Conservation (phyloP, 2,329 filamentous ascomycete genomes). For the Drechslera avenae region DNA sequence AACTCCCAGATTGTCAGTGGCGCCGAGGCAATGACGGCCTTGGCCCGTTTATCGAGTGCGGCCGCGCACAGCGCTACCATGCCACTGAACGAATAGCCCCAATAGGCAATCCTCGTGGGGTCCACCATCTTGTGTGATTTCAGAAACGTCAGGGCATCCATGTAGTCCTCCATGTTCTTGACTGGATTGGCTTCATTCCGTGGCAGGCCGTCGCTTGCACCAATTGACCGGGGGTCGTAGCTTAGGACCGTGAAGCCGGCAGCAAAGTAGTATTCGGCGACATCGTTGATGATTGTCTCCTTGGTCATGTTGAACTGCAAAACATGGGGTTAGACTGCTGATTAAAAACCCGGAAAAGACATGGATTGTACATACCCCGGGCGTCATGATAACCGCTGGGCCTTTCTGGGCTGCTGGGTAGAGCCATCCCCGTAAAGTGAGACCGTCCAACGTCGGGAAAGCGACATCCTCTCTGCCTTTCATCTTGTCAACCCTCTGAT, state of each 20-base stretch:
- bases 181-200: background rate
- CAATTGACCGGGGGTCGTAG: constrained; percentile 10
- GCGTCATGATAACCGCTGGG: constrained; percentile 10
- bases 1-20: too few species aligned
- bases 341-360: too few species aligned
- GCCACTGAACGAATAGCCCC: background rate
- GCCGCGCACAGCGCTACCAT: background rate
- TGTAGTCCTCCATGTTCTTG: background rate
- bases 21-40: constrained; percentile 8
- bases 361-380: background rate
- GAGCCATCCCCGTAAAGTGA: constrained; percentile 11
- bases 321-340: too few species aligned
- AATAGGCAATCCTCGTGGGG: background rate
- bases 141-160: background rate
- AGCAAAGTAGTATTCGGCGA: constrained; percentile 11
- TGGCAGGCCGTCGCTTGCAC: constrained; percentile 12
- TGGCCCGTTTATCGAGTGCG: background rate
- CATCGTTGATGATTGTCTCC: constrained; percentile 6
- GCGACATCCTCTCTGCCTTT: background rate
- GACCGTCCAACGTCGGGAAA: constrained; percentile 11
- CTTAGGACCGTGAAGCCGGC: constrained; percentile 11
- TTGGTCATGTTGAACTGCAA: constrained; percentile 18
- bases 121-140: background rate
- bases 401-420: constrained; percentile 1
- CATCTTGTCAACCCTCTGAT: too few species aligned